Conservation (phyloP, 1,284 basidiomycete genomes). For the Rhodofomes roseus region DNA sequence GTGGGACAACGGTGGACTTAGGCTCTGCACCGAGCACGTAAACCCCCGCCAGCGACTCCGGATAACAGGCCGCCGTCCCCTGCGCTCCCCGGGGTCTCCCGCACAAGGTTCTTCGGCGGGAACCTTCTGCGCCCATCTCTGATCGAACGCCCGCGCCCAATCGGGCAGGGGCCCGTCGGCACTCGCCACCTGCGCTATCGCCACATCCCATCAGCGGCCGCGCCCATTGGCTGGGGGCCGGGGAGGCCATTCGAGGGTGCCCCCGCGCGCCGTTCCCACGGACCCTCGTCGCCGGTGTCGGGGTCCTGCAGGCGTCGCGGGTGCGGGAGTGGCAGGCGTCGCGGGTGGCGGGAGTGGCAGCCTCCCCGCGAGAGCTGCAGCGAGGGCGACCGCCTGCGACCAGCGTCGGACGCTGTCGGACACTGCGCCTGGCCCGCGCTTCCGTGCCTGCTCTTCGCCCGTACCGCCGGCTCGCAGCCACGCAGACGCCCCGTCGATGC, state of each 20-base stretch:
- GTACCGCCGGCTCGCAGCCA: slow-evolving; percentile 1
- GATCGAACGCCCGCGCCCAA: slow-evolving; percentile 22
- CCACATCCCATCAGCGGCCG: slow-evolving; percentile 8
- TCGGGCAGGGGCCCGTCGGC: slow-evolving; percentile 15
- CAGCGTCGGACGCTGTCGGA: too few species aligned
- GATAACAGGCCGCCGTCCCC: neutral
- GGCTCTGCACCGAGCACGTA: slow-evolving; percentile 7
- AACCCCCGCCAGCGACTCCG: neutral
- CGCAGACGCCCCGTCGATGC: neutral
- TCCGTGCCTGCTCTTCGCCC: neutral
- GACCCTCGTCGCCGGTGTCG: slow-evolving; percentile 10
- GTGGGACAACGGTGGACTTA: slow-evolving; percentile 14
- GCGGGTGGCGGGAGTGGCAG: too few species aligned
- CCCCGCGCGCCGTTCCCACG: slow-evolving; percentile 16
- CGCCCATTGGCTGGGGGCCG: slow-evolving; percentile 18
- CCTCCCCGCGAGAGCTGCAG: too few species aligned
- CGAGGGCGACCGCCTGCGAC: too few species aligned
- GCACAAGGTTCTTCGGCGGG: slow-evolving; percentile 3
- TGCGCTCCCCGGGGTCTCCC: neutral
- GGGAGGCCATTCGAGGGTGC: slow-evolving; percentile 20
- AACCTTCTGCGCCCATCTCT: slow-evolving; percentile 7
- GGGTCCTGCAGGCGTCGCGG: slow-evolving; percentile 4
- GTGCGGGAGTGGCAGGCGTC: neutral
- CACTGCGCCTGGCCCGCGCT: neutral
- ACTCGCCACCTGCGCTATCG: slow-evolving; percentile 18